A percentile compares a stretch with the other conserved stretches of the same genome.
phyloP scores from a whole-genome alignment of 345 rosid species.

The Citrus sinensis region DVS_A1.0 CM039163.1:50462001-50462500 shows the following conservation, averaged over 20 bases:
- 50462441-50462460: not conserved
- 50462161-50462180: conserved; percentile 71
- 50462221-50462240: conserved; percentile 82
- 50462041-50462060: not conserved
- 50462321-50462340: not conserved
- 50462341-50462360: not conserved
- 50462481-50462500: not conserved
- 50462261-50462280: conserved; percentile 51
- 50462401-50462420: not conserved
- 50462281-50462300: conserved; percentile 6
- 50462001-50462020: not conserved
- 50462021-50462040: not conserved
- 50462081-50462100: conserved; percentile 8
- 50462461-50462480: not conserved
- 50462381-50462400: not conserved
- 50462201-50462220: conserved; percentile 98
- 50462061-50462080: not conserved
- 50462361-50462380: not conserved
- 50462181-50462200: conserved; percentile 80
- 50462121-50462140: conserved; percentile 60
- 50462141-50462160: conserved; percentile 86
- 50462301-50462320: not conserved
- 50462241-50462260: conserved; percentile 77
- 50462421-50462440: not conserved
- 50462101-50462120: conserved; percentile 45